Conservation (phyloP, 2,329 filamentous ascomycete genomes). For the Colletotrichum musae region DNA sequence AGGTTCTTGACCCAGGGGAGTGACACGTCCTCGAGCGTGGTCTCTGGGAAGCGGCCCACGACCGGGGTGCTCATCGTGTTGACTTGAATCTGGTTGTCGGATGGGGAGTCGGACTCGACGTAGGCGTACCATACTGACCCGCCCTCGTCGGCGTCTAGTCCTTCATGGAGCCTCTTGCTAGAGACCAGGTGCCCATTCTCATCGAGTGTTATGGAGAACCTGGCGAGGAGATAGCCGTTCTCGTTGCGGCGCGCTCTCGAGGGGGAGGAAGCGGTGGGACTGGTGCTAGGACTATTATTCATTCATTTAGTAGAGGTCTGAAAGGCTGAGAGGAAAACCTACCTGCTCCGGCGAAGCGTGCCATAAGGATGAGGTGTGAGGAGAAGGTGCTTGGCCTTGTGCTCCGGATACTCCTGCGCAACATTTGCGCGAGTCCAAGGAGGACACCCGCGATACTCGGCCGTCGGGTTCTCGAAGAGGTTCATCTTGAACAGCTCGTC, state of each 20-base stretch:
- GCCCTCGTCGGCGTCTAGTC: conserved; percentile 42
- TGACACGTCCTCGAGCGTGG: conserved; percentile 47
- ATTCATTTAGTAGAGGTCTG: background rate
- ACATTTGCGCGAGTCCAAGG: conserved; percentile 50
- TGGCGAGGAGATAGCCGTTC: conserved; percentile 46
- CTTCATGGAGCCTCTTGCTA: conserved; percentile 40
- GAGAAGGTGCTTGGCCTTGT: conserved; percentile 48
- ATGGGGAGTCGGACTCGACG: conserved; percentile 47
- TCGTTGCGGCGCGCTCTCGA: conserved; percentile 43
- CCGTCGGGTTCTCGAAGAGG: conserved; percentile 48
- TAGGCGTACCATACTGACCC: conserved; percentile 50
- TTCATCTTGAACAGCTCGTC: conserved; percentile 43
- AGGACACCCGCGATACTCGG: conserved; percentile 50
- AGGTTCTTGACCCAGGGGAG: conserved; percentile 50
- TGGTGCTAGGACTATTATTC: background rate
- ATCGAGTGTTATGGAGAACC: conserved; percentile 46
- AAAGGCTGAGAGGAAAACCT: background rate
- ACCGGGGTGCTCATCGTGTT: conserved; percentile 49
- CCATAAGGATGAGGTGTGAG: conserved; percentile 45
- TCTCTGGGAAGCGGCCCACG: conserved; percentile 48
- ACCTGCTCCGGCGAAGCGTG: conserved; percentile 36
- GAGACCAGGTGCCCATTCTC: conserved; percentile 45
- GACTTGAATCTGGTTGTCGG: conserved; percentile 50
- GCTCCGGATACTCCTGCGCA: conserved; percentile 46
- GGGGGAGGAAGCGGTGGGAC: conserved; percentile 27